Conservation (phyloP, 192 early-diverging fungal species). For the Backusella australiensis region DNA sequence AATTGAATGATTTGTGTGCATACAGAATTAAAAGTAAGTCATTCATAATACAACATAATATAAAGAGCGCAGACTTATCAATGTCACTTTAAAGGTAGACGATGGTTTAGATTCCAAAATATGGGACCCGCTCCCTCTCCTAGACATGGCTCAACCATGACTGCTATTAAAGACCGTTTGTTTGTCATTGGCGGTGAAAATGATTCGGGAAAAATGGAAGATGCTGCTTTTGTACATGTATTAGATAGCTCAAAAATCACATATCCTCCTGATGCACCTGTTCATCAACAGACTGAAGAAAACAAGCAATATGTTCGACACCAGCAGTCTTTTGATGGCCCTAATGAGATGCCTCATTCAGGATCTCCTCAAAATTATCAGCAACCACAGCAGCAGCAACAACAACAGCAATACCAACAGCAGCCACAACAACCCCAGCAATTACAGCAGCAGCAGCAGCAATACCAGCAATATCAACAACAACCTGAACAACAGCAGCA, state of each 20-base stretch:
- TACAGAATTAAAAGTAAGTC: constrained; percentile 49
- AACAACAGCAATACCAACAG: not conserved
- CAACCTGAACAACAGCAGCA: not conserved
- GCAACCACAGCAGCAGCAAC: not conserved
- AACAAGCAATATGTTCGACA: not conserved
- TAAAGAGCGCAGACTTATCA: not conserved
- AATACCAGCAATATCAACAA: not conserved
- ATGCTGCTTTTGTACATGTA: constrained; percentile 36
- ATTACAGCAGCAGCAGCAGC: not conserved
- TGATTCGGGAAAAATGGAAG: constrained; percentile 37
- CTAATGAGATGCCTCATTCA: not conserved
- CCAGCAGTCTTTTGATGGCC: not conserved
- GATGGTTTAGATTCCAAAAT: constrained; percentile 51
- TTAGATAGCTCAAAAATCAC: constrained; percentile 54
- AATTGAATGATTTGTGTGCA: constrained; percentile 50
- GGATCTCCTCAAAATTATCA: not conserved
- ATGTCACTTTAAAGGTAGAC: constrained; percentile 31
- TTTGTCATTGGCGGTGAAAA: constrained; percentile 55
- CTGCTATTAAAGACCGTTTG: constrained; percentile 47
- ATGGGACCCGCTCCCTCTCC: constrained; percentile 44
- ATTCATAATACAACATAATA: not conserved
- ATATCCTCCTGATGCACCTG: constrained; percentile 29
- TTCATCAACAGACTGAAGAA: constrained; percentile 1
- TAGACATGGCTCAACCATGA: constrained; percentile 45
- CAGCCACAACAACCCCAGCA: not conserved